Evolutionary conservation across 1,284 basidiomycete genomes (phyloP).

Genomic region (Irpex lacteus): DNA sequence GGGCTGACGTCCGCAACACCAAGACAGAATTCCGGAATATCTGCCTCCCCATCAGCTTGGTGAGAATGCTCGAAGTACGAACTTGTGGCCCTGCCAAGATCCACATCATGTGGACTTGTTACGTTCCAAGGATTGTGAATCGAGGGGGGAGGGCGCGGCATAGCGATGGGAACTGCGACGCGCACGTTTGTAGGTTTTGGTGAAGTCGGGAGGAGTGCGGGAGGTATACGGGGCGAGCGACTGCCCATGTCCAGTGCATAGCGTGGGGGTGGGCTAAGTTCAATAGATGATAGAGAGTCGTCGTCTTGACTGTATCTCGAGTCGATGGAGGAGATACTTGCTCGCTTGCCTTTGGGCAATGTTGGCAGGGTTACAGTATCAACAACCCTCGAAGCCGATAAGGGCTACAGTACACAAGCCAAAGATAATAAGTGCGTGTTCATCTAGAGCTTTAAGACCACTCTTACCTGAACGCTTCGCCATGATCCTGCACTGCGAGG

Average conservation of each 20-base stretch:
- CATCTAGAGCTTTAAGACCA: neutral
- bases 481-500: constrained; percentile 1
- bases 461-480: constrained; percentile 9
- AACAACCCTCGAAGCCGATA: neutral
- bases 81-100: neutral
- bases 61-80: neutral
- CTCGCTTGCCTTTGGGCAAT: neutral
- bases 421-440: neutral
- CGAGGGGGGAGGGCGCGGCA: constrained; percentile 10
- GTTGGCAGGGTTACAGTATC: neutral
- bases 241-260: neutral
- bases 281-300: neutral
- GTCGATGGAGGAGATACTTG: constrained; percentile 4
- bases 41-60: neutral
- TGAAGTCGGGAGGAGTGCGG: neutral
- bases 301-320: neutral
- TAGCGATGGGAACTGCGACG: constrained; percentile 12
- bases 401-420: neutral
- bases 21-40: constrained; percentile 6
- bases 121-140: neutral
- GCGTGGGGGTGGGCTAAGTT: constrained; percentile 1
- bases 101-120: neutral
- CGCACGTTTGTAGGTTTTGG: constrained; percentile 5
- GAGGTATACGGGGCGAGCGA: neutral
- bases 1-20: constrained; percentile 4